These are phyloP conservation scores for Puccinia triticina DNA, from an alignment of 1,284 basidiomycete genomes.

Conservation along the genomic window DNA sequence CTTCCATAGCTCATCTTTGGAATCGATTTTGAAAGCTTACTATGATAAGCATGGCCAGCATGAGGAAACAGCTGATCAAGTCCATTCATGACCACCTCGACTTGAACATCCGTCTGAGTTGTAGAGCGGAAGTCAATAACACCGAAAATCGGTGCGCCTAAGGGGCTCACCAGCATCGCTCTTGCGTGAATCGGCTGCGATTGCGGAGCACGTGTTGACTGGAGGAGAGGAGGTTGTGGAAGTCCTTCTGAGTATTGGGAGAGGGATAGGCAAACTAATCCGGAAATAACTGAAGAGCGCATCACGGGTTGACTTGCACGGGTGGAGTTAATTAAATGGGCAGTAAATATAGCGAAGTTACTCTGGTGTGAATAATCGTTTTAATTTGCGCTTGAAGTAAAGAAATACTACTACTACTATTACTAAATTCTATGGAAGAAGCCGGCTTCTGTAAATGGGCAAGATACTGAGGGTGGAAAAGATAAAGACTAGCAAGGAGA, in stretches of 20 bases:
- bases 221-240: background rate
- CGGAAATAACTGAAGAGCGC: background rate
- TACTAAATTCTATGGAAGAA: background rate
- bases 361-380: background rate
- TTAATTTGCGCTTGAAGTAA: background rate
- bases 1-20: background rate
- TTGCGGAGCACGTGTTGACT: background rate
- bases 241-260: background rate
- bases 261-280: conserved; percentile 6
- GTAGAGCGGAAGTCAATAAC: conserved; percentile 15
- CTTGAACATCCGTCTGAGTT: background rate
- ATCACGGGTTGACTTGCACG: background rate
- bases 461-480: background rate
- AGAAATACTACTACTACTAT: background rate
- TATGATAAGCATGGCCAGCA: conserved; percentile 18
- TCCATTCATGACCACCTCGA: background rate
- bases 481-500: background rate
- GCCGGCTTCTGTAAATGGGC: conserved; percentile 8
- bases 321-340: background rate
- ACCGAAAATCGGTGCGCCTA: conserved; percentile 7
- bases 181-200: background rate
- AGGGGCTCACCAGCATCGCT: background rate
- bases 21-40: background rate
- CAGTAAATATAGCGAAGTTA: background rate
- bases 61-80: background rate